A percentile compares a stretch with the other conserved stretches of the same genome.
These are phyloP conservation scores for Penicillium sp. DNA, from an alignment of 2,329 filamentous ascomycete species.

Conservation along the genomic window DNA sequence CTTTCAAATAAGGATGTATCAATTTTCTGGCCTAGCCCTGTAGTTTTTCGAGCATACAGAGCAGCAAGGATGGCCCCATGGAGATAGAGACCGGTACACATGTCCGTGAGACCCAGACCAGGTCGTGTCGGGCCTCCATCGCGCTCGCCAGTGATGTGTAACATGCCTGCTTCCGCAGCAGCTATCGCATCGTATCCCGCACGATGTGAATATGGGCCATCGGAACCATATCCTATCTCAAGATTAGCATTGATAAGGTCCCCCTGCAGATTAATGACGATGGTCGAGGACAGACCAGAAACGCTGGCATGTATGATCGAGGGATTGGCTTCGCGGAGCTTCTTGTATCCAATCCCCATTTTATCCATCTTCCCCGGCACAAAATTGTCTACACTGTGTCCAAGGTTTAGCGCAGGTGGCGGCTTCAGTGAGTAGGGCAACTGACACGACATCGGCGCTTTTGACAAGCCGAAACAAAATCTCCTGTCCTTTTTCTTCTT, in stretches of 20 bases:
- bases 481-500: constrained; percentile 26
- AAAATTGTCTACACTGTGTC: constrained; percentile 43
- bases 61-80: constrained; percentile 47
- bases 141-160: constrained; percentile 45
- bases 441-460: constrained; percentile 39
- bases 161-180: constrained; percentile 43
- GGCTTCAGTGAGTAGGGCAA: neutral
- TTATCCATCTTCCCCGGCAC: constrained; percentile 43
- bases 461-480: constrained; percentile 38
- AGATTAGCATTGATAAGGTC: neutral
- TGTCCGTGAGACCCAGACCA: constrained; percentile 45
- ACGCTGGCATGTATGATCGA: constrained; percentile 45
- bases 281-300: constrained; percentile 29
- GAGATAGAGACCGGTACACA: constrained; percentile 46
- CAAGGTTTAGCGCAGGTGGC: neutral
- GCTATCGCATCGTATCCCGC: constrained; percentile 49
- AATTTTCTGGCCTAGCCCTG: constrained; percentile 44
- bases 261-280: neutral
- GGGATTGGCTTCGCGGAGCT: constrained; percentile 37
- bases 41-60: constrained; percentile 37
- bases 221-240: constrained; percentile 37
- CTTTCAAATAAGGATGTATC: constrained; percentile 48
- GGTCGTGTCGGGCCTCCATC: constrained; percentile 42
- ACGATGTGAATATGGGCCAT: constrained; percentile 42
- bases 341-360: constrained; percentile 42